Conservation (phyloP, 495 filamentous ascomycete species). For the Penicillium riverlandense region DNA sequence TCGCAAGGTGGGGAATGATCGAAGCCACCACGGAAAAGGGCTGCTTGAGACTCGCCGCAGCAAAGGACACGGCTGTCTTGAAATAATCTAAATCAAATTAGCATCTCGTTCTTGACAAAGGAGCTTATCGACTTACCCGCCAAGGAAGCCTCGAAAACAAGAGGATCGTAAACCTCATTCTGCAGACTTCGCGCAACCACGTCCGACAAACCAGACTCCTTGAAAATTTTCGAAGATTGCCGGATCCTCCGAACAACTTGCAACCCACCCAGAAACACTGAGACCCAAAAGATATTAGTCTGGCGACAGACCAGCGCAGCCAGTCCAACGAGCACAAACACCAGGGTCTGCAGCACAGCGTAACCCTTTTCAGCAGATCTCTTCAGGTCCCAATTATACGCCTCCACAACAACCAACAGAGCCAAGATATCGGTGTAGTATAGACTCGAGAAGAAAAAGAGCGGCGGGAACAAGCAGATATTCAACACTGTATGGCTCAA, state of each 20-base stretch:
- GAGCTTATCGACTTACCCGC: constrained; percentile 37
- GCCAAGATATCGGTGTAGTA: constrained; percentile 86
- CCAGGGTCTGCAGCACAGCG: constrained; percentile 17
- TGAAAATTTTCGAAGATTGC: constrained; percentile 17
- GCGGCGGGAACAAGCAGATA: constrained; percentile 75
- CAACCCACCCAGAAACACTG: constrained; percentile 74
- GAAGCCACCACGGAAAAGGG: constrained; percentile 37
- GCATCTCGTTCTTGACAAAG: constrained; percentile 1
- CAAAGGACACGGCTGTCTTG: constrained; percentile 52
- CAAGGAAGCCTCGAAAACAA: constrained; percentile 45
- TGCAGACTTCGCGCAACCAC: constrained; percentile 29
- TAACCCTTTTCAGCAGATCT: constrained; percentile 9
- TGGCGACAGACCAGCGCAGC: constrained; percentile 70
- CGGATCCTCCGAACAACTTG: constrained; percentile 48
- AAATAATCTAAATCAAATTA: constrained; percentile 48
- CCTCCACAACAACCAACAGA: constrained; percentile 53
- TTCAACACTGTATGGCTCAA: constrained; percentile 64
- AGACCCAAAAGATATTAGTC: constrained; percentile 96
- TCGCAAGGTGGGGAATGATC: constrained; percentile 58
- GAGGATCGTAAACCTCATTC: constrained; percentile 59
- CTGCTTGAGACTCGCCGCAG: constrained; percentile 46
- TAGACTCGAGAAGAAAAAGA: constrained; percentile 91
- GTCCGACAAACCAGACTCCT: constrained; percentile 14
- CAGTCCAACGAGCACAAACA: constrained; percentile 48
- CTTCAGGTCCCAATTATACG: constrained; percentile 56